Base-by-base conservation (phyloP, 768 basidiomycete species). In the Trametes cubensis region DNA sequence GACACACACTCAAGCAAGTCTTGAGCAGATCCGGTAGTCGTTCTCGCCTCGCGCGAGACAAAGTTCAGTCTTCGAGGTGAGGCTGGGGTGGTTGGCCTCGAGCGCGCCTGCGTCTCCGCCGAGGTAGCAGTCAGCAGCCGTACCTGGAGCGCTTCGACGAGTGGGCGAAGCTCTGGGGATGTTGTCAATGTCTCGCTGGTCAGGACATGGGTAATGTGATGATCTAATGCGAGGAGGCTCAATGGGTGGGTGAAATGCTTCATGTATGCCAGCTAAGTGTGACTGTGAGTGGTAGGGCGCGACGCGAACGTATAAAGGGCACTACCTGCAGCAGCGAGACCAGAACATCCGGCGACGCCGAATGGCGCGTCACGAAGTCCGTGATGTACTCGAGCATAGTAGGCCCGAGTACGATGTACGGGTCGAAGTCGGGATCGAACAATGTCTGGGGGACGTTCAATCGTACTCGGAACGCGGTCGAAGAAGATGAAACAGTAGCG, bases 171-270 rank as follows among this genome's bases (percentile, higher is more conserved):
- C 62, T 58, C 40, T 7, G 65, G 62, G 18, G 56, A 44, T 15
- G 45, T 40, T 17, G 41, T 17, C 23, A 15, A 25, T 13, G 23
- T 30, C 60, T 34, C 14, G 49, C 21, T 21, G 15, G 28, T 46
- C 14, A 39, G 15, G 23, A 11, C 14, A 7, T 17, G 61, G 46
- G 65, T 68, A 14, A 52, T 66, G 4, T 39, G 68, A 56, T 58
- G 73, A 46, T 74, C 64, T 23, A 71, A 71, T 7, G 76, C 70
- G 17, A 87, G 73, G 8, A 80, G 51, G 3, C 81, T 78, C 15
- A 90, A 71, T 0, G 86, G 85, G 25, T 89, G 83, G 26, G 80
- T 79, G 65, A 89, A 90, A 71, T 93, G 90, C 62, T 88, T 88
- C 71, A 92, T 72, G 68, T 90, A 78, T 0, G 78, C 77, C 2